phyloP scores from a whole-genome alignment of 805 yeast species.

The Hagleromyces aurorensis region DNA sequence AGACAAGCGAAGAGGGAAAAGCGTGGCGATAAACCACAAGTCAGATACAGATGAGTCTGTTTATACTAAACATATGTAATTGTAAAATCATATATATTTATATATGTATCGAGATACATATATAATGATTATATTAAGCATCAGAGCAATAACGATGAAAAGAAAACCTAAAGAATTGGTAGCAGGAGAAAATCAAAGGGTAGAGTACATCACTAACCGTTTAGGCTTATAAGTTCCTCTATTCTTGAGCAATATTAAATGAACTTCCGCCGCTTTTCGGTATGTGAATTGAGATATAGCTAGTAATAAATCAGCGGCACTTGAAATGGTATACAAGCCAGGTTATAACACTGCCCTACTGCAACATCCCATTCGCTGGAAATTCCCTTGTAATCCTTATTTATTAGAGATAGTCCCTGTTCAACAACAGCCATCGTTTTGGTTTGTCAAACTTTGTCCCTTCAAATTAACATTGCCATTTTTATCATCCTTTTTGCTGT shows the following conservation, averaged over 20 bases:
- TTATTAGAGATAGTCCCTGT: slow-evolving; percentile 1
- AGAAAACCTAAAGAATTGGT: too few species aligned
- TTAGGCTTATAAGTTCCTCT: too few species aligned
- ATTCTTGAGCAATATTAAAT: too few species aligned
- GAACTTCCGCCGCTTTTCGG: too few species aligned
- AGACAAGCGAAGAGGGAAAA: slow-evolving; percentile 37
- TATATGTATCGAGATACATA: too few species aligned
- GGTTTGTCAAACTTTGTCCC: slow-evolving; percentile 51
- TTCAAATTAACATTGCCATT: slow-evolving; percentile 65
- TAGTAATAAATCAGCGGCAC: too few species aligned
- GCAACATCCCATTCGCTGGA: not conserved
- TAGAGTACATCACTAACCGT: too few species aligned
- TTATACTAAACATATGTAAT: slow-evolving; percentile 1
- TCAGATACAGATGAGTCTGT: slow-evolving; percentile 28
- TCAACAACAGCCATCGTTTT: slow-evolving; percentile 44
- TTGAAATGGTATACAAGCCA: slow-evolving; percentile 1
- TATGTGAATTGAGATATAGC: too few species aligned
- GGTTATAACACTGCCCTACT: slow-evolving; percentile 1
- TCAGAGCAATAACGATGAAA: too few species aligned
- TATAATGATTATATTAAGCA: too few species aligned
- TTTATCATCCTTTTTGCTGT: slow-evolving; percentile 32
- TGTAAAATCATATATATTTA: slow-evolving; percentile 3
- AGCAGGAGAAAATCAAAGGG: too few species aligned
- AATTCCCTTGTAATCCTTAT: slow-evolving; percentile 1
- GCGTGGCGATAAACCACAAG: slow-evolving; percentile 32